Evolutionary conservation across 768 basidiomycete species (phyloP), one percentile per base, ranked within the genome.

Genomic region (Hericium coralloides): DNA sequence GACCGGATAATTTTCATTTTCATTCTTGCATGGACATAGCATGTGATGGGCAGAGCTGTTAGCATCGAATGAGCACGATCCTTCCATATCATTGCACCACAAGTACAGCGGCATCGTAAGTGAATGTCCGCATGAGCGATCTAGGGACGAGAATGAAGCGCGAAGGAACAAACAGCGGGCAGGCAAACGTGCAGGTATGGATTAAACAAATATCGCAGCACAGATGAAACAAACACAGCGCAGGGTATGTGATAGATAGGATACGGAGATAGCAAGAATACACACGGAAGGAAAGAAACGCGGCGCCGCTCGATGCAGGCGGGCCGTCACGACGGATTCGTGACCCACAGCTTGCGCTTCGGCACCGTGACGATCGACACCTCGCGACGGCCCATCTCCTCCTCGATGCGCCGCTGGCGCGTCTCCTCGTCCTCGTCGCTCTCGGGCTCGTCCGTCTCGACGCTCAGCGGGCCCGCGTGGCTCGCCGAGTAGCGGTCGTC

Each of bases 361-460:
- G 90, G 90, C 12, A 83, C 79, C 18, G 75, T 76, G 59, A 92
- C 80, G 64, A 92, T 89, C n/a, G 86, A 87, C 31, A 92, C 88
- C 61, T 92, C 88, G 51, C 90, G 79, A 62, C 89, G 76, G 39
- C 76, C 82, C 79, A 92, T 88, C 69, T 92, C 89, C 57, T 86
- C 84, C 66, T 92, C 90, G 37, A 91, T 89, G 63, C 81, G 75
- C 58, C 82, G 76, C 67, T 90, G 89, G 58, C 83, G 75, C 12
- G 82, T 77, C 51, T 85, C 82, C 60, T 91, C 89, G 61, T 91
- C 89, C 55, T 86, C 73, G 49, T 88, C 85, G 31, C 86, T 84
- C 18, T 88, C 84, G 10, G 81, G 75, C 41, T 69, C 68, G 54
- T 83, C 85, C 7, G 55, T 45, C 49, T 61, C 53, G 17, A 38